Conservation (phyloP, 1,139 yeast genomes). For the Pneumocystis oryctolagi region DNA sequence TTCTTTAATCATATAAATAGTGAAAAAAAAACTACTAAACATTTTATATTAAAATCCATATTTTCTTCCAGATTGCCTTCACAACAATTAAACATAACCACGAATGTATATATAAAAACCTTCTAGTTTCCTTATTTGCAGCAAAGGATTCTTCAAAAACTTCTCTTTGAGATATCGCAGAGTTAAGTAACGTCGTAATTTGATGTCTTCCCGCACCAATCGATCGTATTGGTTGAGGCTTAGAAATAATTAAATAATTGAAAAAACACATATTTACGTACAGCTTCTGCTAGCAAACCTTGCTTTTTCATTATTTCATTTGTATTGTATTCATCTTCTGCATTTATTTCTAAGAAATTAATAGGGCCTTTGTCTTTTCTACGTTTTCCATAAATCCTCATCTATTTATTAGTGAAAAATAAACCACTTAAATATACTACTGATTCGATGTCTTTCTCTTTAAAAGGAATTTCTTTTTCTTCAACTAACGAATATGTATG, state of each 20-base stretch:
- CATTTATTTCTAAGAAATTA: background rate
- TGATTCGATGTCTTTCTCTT: background rate
- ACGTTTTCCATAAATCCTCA: background rate
- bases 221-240: constrained; percentile 3
- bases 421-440: background rate
- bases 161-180: constrained; percentile 1
- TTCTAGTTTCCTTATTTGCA: background rate
- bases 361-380: background rate
- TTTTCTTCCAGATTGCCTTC: background rate
- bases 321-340: background rate
- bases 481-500: background rate
- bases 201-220: constrained; percentile 3
- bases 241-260: background rate
- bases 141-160: background rate
- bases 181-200: background rate
- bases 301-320: background rate
- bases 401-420: background rate
- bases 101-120: background rate
- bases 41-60: background rate
- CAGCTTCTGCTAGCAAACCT: background rate
- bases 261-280: background rate
- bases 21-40: background rate
- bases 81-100: background rate
- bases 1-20: background rate
- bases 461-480: background rate